Base-by-base conservation (phyloP, 2,329 filamentous ascomycete genomes). In the Helicocarpus griseus region DNA sequence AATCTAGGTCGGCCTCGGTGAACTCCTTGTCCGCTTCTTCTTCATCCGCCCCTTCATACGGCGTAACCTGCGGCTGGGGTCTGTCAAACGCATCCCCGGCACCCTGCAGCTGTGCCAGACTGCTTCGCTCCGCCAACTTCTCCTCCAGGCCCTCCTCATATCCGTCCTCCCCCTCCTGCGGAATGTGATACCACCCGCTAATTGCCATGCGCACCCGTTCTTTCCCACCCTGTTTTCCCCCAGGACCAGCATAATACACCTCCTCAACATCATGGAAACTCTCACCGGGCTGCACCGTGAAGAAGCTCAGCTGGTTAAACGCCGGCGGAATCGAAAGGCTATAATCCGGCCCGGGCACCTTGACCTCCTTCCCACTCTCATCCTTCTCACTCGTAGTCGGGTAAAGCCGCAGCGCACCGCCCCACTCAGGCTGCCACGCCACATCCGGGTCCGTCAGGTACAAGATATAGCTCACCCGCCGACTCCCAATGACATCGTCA, bases 231-330 rank as follows among this genome's bases (percentile, higher is more conserved):
- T 73, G 78, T 65, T 73, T 75, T 54, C 65, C 76, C 57, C 72
- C 75, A 54, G 65, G 76, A 57, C 72, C 75, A 62, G 81, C 77
- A 65, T 87, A 82, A 71, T 96, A 97, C 4, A 98, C 93, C 71
- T 98, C 93, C 72, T 97, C 91, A 51, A 98, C 93, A 67, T 98
- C 93, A 70, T 98, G 93, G 70, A 97, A 98, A 68, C 91, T 97
- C 77, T 95, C 85, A n/a, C 93, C 93, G 0, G 93, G 93, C 72
- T 96, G 89, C 5, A 98, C 94, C 17, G 90, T 89, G 69, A 98
- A 98, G 79, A 98, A 98, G 61, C 87, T 93, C 54, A 98, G 78
- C 73, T 98, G 93, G 69, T 97, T 96, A 82, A 91, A 98, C 0
- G 90, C 89, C 0, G 93, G 93, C 0, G 93, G 90, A 54, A 98